phyloP scores from a whole-genome alignment of 352 stramenopile genomes.

The Pythium coloratum region DNA sequence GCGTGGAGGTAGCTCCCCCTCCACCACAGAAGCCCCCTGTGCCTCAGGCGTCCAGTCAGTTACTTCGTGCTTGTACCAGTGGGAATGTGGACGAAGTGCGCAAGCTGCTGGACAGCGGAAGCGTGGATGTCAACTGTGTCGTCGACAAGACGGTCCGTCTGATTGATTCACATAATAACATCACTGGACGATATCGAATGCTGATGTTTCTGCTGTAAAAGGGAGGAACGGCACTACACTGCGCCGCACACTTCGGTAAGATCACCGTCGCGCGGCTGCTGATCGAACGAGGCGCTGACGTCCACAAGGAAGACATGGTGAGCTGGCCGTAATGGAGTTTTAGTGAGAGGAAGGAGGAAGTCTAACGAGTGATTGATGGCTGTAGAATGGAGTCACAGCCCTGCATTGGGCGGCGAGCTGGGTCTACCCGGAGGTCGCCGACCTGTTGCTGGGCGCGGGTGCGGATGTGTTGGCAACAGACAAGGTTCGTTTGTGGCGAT shows the following conservation, averaged over 20 bases:
- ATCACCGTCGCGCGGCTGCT: neutral
- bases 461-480: neutral
- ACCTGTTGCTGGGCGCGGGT: neutral
- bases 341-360: neutral
- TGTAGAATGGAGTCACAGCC: neutral
- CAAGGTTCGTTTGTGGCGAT: neutral
- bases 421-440: neutral
- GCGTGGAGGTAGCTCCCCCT: neutral
- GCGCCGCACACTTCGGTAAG: neutral
- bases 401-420: conserved; percentile 2
- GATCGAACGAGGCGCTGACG: neutral
- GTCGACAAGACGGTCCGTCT: neutral
- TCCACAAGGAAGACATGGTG: neutral
- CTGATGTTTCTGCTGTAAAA: no score
- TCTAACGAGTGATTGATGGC: neutral
- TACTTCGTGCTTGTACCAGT: neutral
- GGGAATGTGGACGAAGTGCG: neutral
- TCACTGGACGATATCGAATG: no score
- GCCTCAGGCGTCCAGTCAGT: neutral
- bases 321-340: neutral
- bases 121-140: neutral
- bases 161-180: no score
- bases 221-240: neutral
- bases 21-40: neutral
- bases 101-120: neutral